Evolutionary conservation across 164 flowering plant species (phyloP), one percentile per base, ranked within the genome.

Genomic region (Piper longum): DNA sequence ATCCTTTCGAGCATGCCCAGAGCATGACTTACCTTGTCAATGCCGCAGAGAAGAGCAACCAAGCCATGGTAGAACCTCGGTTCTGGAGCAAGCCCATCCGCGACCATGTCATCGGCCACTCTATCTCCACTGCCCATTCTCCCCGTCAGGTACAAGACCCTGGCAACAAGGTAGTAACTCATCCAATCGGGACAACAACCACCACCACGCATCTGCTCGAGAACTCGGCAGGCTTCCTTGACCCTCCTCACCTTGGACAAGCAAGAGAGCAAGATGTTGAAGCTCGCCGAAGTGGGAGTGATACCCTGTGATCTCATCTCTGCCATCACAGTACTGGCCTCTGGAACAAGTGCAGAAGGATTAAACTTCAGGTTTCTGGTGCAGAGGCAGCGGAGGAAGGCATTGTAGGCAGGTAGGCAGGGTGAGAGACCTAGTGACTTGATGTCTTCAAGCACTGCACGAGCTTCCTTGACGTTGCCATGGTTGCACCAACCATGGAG

Each of bases 291-390:
- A 51, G 64, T 85, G 2, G 89, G 93, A 8, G 56, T 18, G 66
- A 84, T 69, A 26, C 72, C 74, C 60, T 75, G 55, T 18, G 82
- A 62, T 70, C 81, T 81, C 89, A 89, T 89, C 60, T 89, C 96
- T 74, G 76, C 74, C 78, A 89, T 77, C 70, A 87, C 77, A 69
- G 80, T 77, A 45, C 73, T 69, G 62, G 91, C 83, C 58, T 82
- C 86, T 0, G 83, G 80, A 62, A 87, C 88, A 67, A 89, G 82
- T 12, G 84, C 84, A 2, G 89, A 86, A 4, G 89, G 93, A 71
- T 87, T 86, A 51, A 68, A 71, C 48, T 73, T 81, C 17, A 84
- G 76, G 64, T 85, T 85, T 62, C 72, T 69, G 71, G 76, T 71
- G 57, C 96, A 89, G 63, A 87, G 73, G 64, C 90, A 77, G 68